Base-by-base conservation (phyloP, 176 grass and related monocot genomes). In the Phyllostachys edulis region DNA sequence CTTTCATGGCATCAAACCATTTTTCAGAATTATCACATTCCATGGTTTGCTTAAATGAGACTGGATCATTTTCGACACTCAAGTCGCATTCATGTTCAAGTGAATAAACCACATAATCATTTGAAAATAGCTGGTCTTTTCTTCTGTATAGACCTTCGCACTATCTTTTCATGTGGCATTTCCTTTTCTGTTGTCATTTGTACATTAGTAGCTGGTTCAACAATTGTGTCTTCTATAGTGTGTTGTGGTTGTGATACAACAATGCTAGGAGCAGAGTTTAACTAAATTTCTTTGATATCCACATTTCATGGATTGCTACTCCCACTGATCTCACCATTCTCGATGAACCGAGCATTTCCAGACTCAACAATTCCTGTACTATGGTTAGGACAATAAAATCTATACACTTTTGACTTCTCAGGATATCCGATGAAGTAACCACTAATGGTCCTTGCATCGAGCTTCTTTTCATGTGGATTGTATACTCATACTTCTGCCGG, bases 41-140 rank as follows among this genome's bases (percentile, higher is more conserved):
- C 15, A 86, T 70, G 21, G 52, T 63, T 36, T 78, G 18, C 61
- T 13, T 52, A 81, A 71, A 77, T 39, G 63, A 90, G 60, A 82
- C 0, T 44, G 9, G 23, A 55, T 83, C 73, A 2, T 90, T 29
- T 16, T 82, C 14, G 1, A 82, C 63, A 63, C 61, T 36, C 15
- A 80, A n/a, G 54, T 83, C 61, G 7, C 40, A 77, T 72, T 55
- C 20, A 9, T 36, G 44, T 37, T 86, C 83, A 20, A 75, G 49
- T 68, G 79, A 15, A 46, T 85, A 85, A 16, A 85, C 68, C 13
- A 85, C 18, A 57, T 88, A 66, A 12, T 85, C 61, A 61, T 77
- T 0, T 20, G n/a, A 0, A 50, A 75, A 81, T 76, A 29, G 18
- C 4, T 0, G 1, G 1, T 40, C 27, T 80, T 27, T 47, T 83